A percentile compares a stretch with the other conserved stretches of the same genome.
Conservation (phyloP, 306 rosid species). For the Dicorynia guianensis region DNA sequence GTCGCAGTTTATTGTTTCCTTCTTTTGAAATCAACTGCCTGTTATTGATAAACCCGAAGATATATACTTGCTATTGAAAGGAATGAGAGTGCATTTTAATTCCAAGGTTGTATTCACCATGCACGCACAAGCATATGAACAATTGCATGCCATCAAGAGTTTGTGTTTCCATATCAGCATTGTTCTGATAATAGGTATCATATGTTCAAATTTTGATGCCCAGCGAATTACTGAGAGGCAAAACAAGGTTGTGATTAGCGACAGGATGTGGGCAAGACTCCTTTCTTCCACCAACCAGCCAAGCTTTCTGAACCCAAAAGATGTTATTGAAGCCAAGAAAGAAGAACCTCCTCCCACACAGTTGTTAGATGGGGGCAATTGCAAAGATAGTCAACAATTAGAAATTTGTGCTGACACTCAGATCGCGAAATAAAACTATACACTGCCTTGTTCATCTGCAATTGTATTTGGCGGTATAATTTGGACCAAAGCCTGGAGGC, state of each 20-base stretch:
- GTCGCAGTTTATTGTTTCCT: neutral
- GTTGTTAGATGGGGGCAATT: slow-evolving; percentile 45
- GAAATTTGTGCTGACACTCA: slow-evolving; percentile 42
- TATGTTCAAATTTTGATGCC: slow-evolving; percentile 33
- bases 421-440: slow-evolving; percentile 37
- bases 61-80: slow-evolving; percentile 28
- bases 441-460: slow-evolving; percentile 20
- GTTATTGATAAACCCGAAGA: slow-evolving; percentile 6
- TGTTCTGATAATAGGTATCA: slow-evolving; percentile 24
- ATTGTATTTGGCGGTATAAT: slow-evolving; percentile 22
- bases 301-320: slow-evolving; percentile 64
- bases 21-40: neutral
- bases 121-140: neutral
- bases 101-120: slow-evolving; percentile 24
- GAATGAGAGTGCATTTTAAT: slow-evolving; percentile 23
- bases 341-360: slow-evolving; percentile 45
- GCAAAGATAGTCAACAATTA: slow-evolving; percentile 38
- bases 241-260: slow-evolving; percentile 84
- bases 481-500: slow-evolving; percentile 20
- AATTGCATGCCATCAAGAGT: slow-evolving; percentile 6
- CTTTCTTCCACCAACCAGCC: slow-evolving; percentile 75
- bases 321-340: slow-evolving; percentile 48
- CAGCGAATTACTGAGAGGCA: slow-evolving; percentile 83
- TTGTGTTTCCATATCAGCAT: slow-evolving; percentile 28
- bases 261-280: slow-evolving; percentile 90